These are phyloP conservation scores for Podila epigama DNA, from an alignment of 192 early-diverging fungal species.

Conservation along the genomic window DNA sequence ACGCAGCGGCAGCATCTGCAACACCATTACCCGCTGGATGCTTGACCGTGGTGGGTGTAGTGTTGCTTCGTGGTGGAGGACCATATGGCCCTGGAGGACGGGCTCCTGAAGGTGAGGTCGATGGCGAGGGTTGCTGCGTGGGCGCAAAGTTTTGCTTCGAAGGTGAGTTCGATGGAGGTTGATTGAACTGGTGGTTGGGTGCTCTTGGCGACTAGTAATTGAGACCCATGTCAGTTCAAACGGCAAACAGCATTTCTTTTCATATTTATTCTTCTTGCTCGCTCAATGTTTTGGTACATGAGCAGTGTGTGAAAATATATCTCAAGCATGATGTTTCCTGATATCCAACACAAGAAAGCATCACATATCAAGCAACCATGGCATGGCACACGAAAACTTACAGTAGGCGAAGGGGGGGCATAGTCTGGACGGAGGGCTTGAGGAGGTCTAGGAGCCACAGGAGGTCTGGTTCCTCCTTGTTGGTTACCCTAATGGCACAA, in stretches of 20 bases:
- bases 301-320: background rate
- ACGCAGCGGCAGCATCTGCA: constrained; percentile 40
- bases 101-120: constrained; percentile 19
- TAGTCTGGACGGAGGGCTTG: constrained; percentile 29
- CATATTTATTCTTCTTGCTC: background rate
- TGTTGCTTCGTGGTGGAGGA: constrained; percentile 24
- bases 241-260: too few relatives aligned
- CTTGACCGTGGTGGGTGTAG: background rate
- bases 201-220: constrained; percentile 25
- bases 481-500: constrained; percentile 6
- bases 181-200: constrained; percentile 23
- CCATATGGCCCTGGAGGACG: constrained; percentile 32
- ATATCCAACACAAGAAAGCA: background rate
- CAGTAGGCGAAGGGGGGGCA: constrained; percentile 40
- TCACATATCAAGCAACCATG: background rate
- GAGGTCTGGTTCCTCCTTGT: constrained; percentile 20
- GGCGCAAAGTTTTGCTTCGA: constrained; percentile 17
- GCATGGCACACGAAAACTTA: constrained; percentile 10
- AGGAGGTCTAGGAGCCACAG: constrained; percentile 29
- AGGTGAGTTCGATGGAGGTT: constrained; percentile 5
- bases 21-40: constrained; percentile 20
- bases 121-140: constrained; percentile 26
- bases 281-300: background rate
- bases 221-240: background rate
- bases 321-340: background rate